These are phyloP conservation scores for Leccinum aurantiacum DNA, from an alignment of 768 basidiomycete species.

Conservation along the genomic window DNA sequence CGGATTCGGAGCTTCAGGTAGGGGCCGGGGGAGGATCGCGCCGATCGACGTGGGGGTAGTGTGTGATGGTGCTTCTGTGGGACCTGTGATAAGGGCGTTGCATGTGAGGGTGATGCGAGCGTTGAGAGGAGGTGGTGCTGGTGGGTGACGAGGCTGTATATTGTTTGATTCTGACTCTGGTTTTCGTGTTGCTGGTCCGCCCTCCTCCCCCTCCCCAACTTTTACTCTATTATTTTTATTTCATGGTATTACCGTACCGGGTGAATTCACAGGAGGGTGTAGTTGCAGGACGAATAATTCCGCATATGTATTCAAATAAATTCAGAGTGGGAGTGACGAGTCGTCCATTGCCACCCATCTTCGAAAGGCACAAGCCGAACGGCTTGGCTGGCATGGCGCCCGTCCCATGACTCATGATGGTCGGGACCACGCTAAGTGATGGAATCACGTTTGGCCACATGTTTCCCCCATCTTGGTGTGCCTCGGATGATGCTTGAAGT, in stretches of 20 bases:
- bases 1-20: not conserved
- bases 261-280: not conserved
- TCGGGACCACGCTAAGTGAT: no score
- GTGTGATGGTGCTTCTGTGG: constrained; percentile 51
- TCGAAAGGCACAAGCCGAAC: not conserved
- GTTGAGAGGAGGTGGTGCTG: constrained; percentile 15
- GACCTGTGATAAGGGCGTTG: constrained; percentile 48
- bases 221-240: not conserved
- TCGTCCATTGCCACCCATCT: not conserved
- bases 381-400: not conserved
- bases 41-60: constrained; percentile 62
- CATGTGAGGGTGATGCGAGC: constrained; percentile 46
- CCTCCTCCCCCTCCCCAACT: not conserved
- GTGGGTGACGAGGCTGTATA: constrained; percentile 4
- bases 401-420: not conserved
- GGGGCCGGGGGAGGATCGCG: constrained; percentile 40
- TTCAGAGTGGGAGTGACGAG: not conserved
- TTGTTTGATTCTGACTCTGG: not conserved
- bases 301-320: not conserved
- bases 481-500: no score
- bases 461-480: no score
- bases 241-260: not conserved
- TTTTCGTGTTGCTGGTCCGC: not conserved
- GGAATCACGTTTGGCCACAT: no score
- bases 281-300: no score